These are phyloP conservation scores for Phylloporus arenicola DNA, from an alignment of 768 basidiomycete species.

Conservation along the genomic window DNA sequence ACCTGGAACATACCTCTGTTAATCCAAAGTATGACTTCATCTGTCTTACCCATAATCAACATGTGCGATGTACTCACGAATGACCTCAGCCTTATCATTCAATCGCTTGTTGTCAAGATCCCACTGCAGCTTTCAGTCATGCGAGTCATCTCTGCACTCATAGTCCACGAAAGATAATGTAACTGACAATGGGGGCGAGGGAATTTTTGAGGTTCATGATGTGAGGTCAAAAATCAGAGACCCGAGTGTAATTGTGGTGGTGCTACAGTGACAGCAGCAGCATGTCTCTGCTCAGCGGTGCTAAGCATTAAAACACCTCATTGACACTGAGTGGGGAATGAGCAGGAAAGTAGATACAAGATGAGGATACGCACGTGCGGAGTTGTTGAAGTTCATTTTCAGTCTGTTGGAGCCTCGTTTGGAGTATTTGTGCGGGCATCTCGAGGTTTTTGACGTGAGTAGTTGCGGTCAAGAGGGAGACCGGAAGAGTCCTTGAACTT, in stretches of 20 bases:
- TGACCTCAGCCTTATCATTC: too few species aligned
- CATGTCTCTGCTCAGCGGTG: too few species aligned
- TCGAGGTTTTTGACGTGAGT: constrained; percentile 85
- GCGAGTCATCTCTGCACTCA: constrained; percentile 35
- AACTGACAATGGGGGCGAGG: too few species aligned
- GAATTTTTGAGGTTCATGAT: constrained; percentile 19
- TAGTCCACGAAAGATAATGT: too few species aligned
- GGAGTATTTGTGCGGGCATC: constrained; percentile 68
- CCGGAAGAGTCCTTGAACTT: constrained; percentile 86
- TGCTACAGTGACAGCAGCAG: constrained; percentile 52
- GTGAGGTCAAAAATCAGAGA: constrained; percentile 18
- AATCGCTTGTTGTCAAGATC: too few species aligned
- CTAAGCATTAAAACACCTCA: constrained; percentile 85
- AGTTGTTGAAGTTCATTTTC: constrained; percentile 78
- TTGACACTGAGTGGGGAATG: constrained; percentile 49
- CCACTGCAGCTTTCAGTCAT: too few species aligned
- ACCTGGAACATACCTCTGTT: too few species aligned
- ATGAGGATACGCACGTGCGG: constrained; percentile 41
- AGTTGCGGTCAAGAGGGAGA: constrained; percentile 81
- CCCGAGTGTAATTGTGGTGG: too few species aligned
- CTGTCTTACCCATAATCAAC: too few species aligned
- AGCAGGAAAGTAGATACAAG: neutral
- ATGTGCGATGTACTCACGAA: too few species aligned
- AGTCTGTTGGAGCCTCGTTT: constrained; percentile 69
- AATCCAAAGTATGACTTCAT: too few species aligned